These are phyloP conservation scores for Sphaerulina vaccinii DNA, from an alignment of 2,329 filamentous ascomycete genomes.

Conservation along the genomic window DNA sequence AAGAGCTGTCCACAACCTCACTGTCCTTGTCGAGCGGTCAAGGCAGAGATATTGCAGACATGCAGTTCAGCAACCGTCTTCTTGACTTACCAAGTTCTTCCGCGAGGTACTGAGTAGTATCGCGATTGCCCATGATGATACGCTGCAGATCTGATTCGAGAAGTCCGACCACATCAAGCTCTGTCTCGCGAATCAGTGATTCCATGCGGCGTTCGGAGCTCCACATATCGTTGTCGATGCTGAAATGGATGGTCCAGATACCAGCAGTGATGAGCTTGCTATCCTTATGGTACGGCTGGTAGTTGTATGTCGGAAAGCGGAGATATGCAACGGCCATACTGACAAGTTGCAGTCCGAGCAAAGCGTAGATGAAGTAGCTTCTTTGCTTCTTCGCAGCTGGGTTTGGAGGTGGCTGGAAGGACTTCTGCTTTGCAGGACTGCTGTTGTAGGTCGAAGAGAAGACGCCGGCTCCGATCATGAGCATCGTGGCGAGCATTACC, in stretches of 20 bases:
- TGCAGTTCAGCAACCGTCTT: no score
- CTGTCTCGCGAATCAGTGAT: slow-evolving; percentile 73
- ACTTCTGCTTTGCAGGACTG: slow-evolving; percentile 41
- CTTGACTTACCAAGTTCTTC: slow-evolving; percentile 95
- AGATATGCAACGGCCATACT: slow-evolving; percentile 79
- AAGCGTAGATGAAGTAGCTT: slow-evolving; percentile 68
- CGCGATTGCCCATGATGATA: slow-evolving; percentile 99
- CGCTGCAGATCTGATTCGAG: slow-evolving; percentile 91
- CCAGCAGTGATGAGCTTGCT: slow-evolving; percentile 87
- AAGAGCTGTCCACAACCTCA: no score
- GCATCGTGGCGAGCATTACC: slow-evolving; percentile 86
- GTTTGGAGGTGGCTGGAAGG: slow-evolving; percentile 40
- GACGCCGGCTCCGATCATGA: slow-evolving; percentile 78
- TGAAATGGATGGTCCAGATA: slow-evolving; percentile 99
- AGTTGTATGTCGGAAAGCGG: slow-evolving; percentile 89
- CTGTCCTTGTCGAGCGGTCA: no score
- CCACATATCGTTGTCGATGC: slow-evolving; percentile 98
- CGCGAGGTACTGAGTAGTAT: slow-evolving; percentile 90
- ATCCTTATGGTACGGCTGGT: slow-evolving; percentile 82
- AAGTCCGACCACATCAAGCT: slow-evolving; percentile 94
- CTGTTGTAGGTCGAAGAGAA: slow-evolving; percentile 61
- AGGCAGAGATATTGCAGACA: no score
- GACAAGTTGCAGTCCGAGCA: slow-evolving; percentile 75
- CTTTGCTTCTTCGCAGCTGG: slow-evolving; percentile 54
- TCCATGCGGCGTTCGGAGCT: slow-evolving; percentile 86